Conservation (phyloP, 1,139 yeast species). For the Candida pseudoviswanathii region DNA sequence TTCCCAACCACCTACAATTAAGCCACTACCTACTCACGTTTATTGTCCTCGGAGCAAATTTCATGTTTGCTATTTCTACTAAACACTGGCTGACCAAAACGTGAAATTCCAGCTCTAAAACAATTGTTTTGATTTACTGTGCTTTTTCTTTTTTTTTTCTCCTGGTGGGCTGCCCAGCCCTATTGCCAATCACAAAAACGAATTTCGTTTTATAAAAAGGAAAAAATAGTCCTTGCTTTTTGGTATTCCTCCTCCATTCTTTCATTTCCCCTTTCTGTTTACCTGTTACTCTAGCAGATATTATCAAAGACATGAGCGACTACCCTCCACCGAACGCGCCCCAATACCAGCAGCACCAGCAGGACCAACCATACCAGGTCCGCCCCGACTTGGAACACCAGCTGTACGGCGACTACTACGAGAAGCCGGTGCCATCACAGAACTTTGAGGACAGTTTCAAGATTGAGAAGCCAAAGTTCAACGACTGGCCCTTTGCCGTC, state of each 20-base stretch:
- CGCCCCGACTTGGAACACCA: slow-evolving; percentile 32
- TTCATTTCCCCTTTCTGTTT: neutral
- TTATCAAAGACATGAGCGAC: neutral
- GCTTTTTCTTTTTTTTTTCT: neutral
- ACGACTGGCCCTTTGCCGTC: slow-evolving; percentile 74
- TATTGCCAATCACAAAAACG: neutral
- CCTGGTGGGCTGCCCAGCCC: neutral
- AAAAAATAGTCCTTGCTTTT: neutral
- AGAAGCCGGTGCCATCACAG: slow-evolving; percentile 37
- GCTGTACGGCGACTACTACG: slow-evolving; percentile 22
- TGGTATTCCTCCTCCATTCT: neutral
- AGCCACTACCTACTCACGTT: no score
- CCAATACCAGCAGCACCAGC: slow-evolving; percentile 11
- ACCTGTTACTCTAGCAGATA: neutral
- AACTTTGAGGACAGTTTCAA: slow-evolving; percentile 68
- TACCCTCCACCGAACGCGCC: slow-evolving; percentile 9
- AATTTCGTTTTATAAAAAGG: neutral
- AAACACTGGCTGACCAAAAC: neutral
- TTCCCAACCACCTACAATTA: neutral
- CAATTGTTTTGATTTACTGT: neutral
- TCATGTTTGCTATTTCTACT: neutral
- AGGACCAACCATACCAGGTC: slow-evolving; percentile 13
- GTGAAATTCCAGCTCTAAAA: neutral
- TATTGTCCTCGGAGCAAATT: neutral
- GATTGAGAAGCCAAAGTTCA: slow-evolving; percentile 63